Base-by-base conservation (phyloP, 164 flowering plant genomes). In the grape (Vitis vinifera) region DNA sequence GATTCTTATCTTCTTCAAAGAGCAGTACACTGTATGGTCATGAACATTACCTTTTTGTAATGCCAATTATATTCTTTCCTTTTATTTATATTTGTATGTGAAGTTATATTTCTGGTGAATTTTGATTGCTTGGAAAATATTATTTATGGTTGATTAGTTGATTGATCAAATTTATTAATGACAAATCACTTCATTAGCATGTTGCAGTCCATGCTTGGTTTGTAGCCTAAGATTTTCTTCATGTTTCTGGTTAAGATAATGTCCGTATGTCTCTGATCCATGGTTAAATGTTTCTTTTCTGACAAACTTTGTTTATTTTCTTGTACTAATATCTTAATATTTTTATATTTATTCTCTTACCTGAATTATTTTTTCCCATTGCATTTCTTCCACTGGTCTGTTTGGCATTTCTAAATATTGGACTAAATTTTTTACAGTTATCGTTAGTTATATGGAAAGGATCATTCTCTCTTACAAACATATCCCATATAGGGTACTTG, bases 1-100 rank as follows among this genome's bases (percentile, higher is more conserved):
- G 98, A 60, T 94, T 91, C 76, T 82, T 94, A 47, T 91, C 98
- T 49, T 81, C 98, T 53, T 85, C 98, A 8, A 94, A 92, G 87
- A 94, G 81, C 85, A 90, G 94, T 69, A 80, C 94, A 4, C 81
- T 88, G 94, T 90, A 88, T 73, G 84, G 23, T 13, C 23, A 19
- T 63, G 48, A 37, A 17, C 55, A 17, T 61, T 66, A 17, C 30
- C 13, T 29, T 52, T 68, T 53, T 13, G 10, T 3, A 1, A 3
- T 51, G 51, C 59, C 31, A 27, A 48, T 70, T 15, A 52, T 58
- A 44, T 58, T 47, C 29, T 52, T 29, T 14, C 50, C 56, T 15
- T 49, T 10, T 8, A 49, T 11, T 65, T 51, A 9, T 51, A 29
- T 51, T 57, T 2, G 13, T 52, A 10, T 27, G 8, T 67, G 16